Percentiles rank a stretch among this genome's conserved stretches.
These are phyloP conservation scores for Nothomitra cinnamomea DNA, from an alignment of 2,329 filamentous ascomycete species.

Conservation along the genomic window DNA sequence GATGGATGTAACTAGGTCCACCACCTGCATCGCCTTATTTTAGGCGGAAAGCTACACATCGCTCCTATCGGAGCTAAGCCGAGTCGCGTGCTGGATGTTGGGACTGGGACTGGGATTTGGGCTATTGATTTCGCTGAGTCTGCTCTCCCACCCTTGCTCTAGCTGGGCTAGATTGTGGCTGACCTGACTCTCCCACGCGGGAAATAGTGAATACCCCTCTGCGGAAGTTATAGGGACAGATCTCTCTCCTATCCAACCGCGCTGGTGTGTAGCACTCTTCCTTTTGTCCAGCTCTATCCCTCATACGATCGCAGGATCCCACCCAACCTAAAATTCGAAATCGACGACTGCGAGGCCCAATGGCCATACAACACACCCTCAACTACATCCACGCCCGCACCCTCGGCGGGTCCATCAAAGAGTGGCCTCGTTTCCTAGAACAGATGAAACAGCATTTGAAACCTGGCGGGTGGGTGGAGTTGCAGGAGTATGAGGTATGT, in stretches of 20 bases:
- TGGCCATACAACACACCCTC: constrained; percentile 1
- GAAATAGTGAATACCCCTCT: constrained; percentile 6
- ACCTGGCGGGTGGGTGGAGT: constrained; percentile 8
- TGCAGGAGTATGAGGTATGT: constrained; percentile 1
- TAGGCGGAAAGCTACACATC: constrained; percentile 1
- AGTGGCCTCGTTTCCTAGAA: background rate
- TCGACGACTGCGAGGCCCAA: constrained; percentile 5
- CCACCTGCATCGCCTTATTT: constrained; percentile 20
- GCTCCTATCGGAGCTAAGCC: background rate
- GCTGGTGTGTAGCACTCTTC: background rate
- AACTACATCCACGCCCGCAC: constrained; percentile 4
- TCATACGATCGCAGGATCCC: background rate
- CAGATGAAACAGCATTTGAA: constrained; percentile 3
- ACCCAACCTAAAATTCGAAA: constrained; percentile 5
- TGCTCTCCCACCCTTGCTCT: background rate
- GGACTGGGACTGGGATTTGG: constrained; percentile 6
- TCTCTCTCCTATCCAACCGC: constrained; percentile 5
- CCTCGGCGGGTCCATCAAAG: background rate
- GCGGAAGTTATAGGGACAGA: constrained; percentile 6
- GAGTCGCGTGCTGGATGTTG: constrained; percentile 3
- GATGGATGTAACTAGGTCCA: constrained; percentile 20
- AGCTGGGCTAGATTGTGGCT: no score
- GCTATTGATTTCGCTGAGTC: constrained; percentile 6
- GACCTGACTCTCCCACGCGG: no score
- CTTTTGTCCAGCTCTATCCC: no score